Conservation (phyloP, 208 protist species). For the Jaenimonas drosophilae region DNA sequence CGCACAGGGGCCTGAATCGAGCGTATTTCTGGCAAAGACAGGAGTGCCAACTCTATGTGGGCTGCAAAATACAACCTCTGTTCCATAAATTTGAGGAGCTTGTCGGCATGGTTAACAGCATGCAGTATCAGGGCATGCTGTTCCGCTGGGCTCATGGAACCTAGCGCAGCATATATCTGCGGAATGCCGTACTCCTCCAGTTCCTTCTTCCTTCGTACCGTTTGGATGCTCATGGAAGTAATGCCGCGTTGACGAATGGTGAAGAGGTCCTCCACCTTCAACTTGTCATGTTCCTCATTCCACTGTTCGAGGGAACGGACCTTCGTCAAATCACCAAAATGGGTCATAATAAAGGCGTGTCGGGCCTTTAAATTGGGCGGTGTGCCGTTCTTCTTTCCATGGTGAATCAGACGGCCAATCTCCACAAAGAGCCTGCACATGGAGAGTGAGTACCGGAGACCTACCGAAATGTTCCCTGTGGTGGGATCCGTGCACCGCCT, state of each 20-base stretch:
- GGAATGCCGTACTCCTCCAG: conserved; percentile 6
- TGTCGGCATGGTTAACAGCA: conserved; percentile 5
- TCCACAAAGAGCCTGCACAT: too few relatives aligned
- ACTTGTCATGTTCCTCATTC: conserved; percentile 17
- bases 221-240: background rate
- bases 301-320: conserved; percentile 36
- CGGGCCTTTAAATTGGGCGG: conserved; percentile 1
- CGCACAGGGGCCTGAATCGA: conserved; percentile 22
- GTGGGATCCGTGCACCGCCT: conserved; percentile 32
- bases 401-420: background rate
- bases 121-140: conserved; percentile 16
- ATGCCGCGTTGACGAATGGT: too few relatives aligned
- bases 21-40: conserved; percentile 43
- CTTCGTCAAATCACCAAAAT: conserved; percentile 16
- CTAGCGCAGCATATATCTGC: conserved; percentile 15
- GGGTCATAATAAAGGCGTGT: conserved; percentile 9
- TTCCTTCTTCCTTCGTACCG: too few relatives aligned
- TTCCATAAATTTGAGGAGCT: conserved; percentile 19
- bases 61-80: conserved; percentile 29
- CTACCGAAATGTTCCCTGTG: conserved; percentile 54
- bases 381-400: background rate
- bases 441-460: conserved; percentile 35
- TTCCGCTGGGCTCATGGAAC: conserved; percentile 18
- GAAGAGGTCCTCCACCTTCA: conserved; percentile 18
- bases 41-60: conserved; percentile 36